phyloP scores from a whole-genome alignment of 2,329 filamentous ascomycete species.

The Alternaria gansuensis region DNA sequence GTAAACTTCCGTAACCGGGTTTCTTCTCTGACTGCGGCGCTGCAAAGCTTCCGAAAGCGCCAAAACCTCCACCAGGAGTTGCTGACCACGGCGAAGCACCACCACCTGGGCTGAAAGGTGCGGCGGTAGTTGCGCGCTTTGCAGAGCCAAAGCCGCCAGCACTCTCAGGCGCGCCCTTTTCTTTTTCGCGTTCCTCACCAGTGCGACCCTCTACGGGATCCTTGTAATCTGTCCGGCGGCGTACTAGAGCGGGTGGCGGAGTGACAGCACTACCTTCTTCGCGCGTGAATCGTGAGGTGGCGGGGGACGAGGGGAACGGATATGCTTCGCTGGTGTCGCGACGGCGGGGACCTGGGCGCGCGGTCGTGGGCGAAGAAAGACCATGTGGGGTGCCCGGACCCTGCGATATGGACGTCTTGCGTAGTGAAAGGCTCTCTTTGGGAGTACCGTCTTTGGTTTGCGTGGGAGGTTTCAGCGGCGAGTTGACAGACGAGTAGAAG shows the following conservation, averaged over 20 bases:
- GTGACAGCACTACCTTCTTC: conserved; percentile 70
- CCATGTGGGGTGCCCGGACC: conserved; percentile 71
- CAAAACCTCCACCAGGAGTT: conserved; percentile 70
- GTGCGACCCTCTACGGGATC: conserved; percentile 56
- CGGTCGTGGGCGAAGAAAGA: conserved; percentile 75
- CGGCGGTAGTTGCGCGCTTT: conserved; percentile 65
- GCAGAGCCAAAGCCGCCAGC: conserved; percentile 61
- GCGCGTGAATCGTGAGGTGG: conserved; percentile 66
- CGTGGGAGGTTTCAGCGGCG: conserved; percentile 84
- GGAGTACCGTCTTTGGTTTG: conserved; percentile 71
- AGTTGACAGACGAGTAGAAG: conserved; percentile 89
- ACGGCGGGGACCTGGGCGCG: conserved; percentile 78
- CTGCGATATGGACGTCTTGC: conserved; percentile 85
- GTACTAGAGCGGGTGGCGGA: conserved; percentile 67
- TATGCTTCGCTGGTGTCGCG: conserved; percentile 83
- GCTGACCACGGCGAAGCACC: conserved; percentile 67
- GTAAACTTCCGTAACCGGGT: conserved; percentile 68
- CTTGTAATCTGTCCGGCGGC: conserved; percentile 69
- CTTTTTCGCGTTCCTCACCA: conserved; percentile 62
- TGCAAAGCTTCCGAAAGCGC: conserved; percentile 91
- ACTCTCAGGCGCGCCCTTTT: conserved; percentile 55
- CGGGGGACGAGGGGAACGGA: conserved; percentile 68
- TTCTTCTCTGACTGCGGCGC: conserved; percentile 71
- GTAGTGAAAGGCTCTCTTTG: conserved; percentile 68
- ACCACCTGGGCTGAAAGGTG: conserved; percentile 61